Evolutionary conservation across 2,329 filamentous ascomycete genomes (phyloP).

Genomic region (Karstenula rhodostoma): DNA sequence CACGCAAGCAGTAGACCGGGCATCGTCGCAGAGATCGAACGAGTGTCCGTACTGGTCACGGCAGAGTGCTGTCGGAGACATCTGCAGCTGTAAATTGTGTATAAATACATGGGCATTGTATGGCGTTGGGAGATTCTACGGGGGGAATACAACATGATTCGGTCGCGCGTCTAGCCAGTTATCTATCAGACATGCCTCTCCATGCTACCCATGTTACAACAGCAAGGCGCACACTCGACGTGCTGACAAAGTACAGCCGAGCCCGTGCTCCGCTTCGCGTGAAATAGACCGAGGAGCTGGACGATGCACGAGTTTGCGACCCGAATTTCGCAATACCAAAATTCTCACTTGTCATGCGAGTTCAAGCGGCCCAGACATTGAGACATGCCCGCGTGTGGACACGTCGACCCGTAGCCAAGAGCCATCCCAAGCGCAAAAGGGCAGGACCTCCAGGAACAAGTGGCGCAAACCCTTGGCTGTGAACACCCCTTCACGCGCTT

Average conservation of each 20-base stretch:
- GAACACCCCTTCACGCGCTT: background rate
- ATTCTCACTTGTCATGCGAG: background rate
- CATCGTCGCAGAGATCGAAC: background rate
- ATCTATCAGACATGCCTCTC: background rate
- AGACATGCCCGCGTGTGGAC: background rate
- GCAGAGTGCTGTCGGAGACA: background rate
- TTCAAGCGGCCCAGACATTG: background rate
- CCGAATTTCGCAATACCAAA: background rate
- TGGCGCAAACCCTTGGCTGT: background rate
- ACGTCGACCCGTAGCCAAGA: background rate
- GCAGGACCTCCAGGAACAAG: background rate
- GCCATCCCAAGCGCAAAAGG: background rate
- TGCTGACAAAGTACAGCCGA: background rate
- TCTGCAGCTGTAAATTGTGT: constrained; percentile 8
- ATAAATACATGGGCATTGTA: constrained; percentile 4
- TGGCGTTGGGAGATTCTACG: constrained; percentile 1
- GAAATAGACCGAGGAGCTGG: background rate
- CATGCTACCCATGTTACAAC: background rate
- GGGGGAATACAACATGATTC: constrained; percentile 9
- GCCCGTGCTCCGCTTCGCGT: background rate
- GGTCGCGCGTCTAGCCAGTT: background rate
- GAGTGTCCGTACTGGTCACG: background rate
- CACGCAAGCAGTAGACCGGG: constrained; percentile 31
- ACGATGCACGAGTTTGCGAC: background rate
- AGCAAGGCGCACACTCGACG: background rate